Conservation (phyloP, 2,329 filamentous ascomycete species). For the Penicillium sp. region DNA sequence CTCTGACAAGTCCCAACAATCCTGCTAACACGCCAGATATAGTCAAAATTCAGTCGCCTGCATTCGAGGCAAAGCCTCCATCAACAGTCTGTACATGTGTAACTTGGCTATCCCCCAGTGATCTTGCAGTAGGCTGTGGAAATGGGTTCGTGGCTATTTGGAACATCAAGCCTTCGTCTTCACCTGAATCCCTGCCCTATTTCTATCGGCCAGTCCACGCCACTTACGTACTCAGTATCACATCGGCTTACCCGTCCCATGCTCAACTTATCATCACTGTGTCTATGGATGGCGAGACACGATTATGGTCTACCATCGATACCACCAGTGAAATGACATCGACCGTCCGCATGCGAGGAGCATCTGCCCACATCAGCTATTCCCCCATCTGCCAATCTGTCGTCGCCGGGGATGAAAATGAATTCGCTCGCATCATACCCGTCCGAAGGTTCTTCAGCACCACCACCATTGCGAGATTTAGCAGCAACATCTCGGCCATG, state of each 20-base stretch:
- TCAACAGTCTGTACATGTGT: constrained; percentile 56
- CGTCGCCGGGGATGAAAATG: constrained; percentile 56
- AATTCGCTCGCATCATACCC: constrained; percentile 50
- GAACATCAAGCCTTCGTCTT: constrained; percentile 37
- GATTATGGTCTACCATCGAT: constrained; percentile 55
- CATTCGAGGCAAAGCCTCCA: constrained; percentile 53
- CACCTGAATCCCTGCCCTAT: constrained; percentile 30
- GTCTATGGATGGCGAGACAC: constrained; percentile 55
- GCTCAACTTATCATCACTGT: constrained; percentile 54
- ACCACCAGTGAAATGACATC: constrained; percentile 46
- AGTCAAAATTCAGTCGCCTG: constrained; percentile 48
- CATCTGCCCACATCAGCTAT: constrained; percentile 52
- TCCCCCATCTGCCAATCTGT: constrained; percentile 56
- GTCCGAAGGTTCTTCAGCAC: constrained; percentile 55
- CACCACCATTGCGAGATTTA: constrained; percentile 50
- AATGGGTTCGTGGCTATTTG: constrained; percentile 59
- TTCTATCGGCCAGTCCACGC: constrained; percentile 39
- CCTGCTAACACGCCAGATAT: constrained; percentile 3
- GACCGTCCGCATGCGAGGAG: constrained; percentile 51
- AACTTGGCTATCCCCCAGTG: constrained; percentile 56
- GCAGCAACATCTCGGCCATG: constrained; percentile 35
- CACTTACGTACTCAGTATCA: constrained; percentile 41
- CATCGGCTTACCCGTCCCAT: constrained; percentile 53
- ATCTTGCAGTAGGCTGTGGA: constrained; percentile 56
- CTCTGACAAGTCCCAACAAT: neutral